These are phyloP conservation scores for Plasmodium berghei DNA, from an alignment of 169 alveolate genomes.

Conservation along the genomic window DNA sequence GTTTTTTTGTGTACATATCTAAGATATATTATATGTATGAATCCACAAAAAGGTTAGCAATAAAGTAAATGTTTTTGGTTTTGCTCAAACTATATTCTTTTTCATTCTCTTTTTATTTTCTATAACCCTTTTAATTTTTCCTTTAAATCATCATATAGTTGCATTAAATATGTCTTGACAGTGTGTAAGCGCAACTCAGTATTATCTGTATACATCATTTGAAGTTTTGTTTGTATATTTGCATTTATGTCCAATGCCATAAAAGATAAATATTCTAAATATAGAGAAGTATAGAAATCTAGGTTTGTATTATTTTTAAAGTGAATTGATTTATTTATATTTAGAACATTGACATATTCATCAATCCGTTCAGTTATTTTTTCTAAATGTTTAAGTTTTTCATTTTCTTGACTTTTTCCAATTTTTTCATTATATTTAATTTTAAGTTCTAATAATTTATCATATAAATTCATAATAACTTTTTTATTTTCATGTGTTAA, in stretches of 20 bases:
- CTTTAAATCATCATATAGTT: slow-evolving; percentile 46
- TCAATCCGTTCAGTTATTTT: slow-evolving; percentile 61
- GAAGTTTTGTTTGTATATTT: slow-evolving; percentile 56
- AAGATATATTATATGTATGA: no score
- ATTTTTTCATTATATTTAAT: slow-evolving; percentile 53
- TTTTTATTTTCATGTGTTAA: slow-evolving; percentile 67
- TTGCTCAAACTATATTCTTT: background rate
- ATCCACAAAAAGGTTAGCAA: no score
- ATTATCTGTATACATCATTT: slow-evolving; percentile 63
- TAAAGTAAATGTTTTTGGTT: no score
- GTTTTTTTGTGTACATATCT: no score
- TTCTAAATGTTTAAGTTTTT: slow-evolving; percentile 58
- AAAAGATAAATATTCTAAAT: slow-evolving; percentile 65
- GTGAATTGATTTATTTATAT: slow-evolving; percentile 42
- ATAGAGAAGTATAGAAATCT: slow-evolving; percentile 45
- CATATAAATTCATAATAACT: slow-evolving; percentile 59
- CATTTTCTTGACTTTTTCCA: slow-evolving; percentile 45
- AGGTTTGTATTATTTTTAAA: slow-evolving; percentile 8
- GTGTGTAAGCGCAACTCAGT: slow-evolving; percentile 50
- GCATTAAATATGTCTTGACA: slow-evolving; percentile 52
- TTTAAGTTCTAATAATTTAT: slow-evolving; percentile 65
- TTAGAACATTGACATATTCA: slow-evolving; percentile 53
- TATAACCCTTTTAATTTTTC: slow-evolving; percentile 27
- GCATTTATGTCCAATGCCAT: slow-evolving; percentile 48
- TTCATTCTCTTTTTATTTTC: background rate